phyloP scores from a whole-genome alignment of 2,329 filamentous ascomycete genomes.

The Parasarocladium wereldwijsianum region DNA sequence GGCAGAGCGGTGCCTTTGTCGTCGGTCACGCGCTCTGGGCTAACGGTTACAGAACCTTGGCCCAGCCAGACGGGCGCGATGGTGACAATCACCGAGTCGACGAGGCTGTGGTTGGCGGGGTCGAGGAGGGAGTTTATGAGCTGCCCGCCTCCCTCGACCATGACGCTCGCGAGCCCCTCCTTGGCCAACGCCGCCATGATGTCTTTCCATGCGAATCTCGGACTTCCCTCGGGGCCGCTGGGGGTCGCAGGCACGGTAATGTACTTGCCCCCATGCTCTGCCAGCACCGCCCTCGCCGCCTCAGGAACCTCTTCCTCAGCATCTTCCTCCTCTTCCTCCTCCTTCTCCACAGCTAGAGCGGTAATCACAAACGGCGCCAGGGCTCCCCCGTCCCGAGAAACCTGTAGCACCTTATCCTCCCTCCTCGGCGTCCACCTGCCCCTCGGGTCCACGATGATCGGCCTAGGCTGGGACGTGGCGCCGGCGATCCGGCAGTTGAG shows the following conservation, averaged over 20 bases:
- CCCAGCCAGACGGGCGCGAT: slow-evolving; percentile 88
- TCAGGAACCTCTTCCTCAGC: slow-evolving; percentile 31
- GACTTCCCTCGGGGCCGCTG: slow-evolving; percentile 19
- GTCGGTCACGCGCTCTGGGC: slow-evolving; percentile 44
- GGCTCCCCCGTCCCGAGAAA: slow-evolving; percentile 50
- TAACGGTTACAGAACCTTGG: slow-evolving; percentile 63
- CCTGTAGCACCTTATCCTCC: slow-evolving; percentile 49
- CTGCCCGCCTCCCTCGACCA: slow-evolving; percentile 78
- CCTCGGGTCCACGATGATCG: slow-evolving; percentile 67
- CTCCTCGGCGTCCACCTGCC: slow-evolving; percentile 53
- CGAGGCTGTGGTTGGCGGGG: slow-evolving; percentile 40
- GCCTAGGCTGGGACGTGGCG: slow-evolving; percentile 54
- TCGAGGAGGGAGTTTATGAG: slow-evolving; percentile 74
- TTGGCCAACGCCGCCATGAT: slow-evolving; percentile 43
- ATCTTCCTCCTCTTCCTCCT: no score
- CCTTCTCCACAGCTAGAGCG: slow-evolving; percentile 22
- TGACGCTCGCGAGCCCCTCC: slow-evolving; percentile 59
- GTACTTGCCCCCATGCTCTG: slow-evolving; percentile 37
- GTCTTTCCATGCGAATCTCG: slow-evolving; percentile 45
- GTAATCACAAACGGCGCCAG: slow-evolving; percentile 61
- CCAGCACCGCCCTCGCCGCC: slow-evolving; percentile 25
- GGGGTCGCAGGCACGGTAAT: slow-evolving; percentile 23
- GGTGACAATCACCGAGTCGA: slow-evolving; percentile 73
- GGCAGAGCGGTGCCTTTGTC: slow-evolving; percentile 36
- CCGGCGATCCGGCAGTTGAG: slow-evolving; percentile 66